A percentile compares a stretch with the other conserved stretches of the same genome.
These are phyloP conservation scores for Umbelopsis sp. DNA, from an alignment of 371 early-diverging fungal species.

Conservation along the genomic window DNA sequence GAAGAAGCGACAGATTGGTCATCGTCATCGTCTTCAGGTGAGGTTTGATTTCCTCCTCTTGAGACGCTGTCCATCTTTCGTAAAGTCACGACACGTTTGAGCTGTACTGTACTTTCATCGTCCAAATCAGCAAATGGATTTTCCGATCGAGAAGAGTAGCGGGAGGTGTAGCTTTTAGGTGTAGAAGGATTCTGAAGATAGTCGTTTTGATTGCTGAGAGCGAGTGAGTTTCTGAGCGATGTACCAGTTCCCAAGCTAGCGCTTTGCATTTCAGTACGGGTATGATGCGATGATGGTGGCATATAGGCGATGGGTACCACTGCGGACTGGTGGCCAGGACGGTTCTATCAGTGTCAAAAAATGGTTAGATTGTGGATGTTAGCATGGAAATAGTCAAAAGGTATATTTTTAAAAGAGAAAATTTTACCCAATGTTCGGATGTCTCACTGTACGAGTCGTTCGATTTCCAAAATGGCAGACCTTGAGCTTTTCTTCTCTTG, in stretches of 20 bases:
- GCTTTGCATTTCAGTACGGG: not conserved
- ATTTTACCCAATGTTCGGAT: not conserved
- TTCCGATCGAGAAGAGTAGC: not conserved
- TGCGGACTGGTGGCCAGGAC: slow-evolving; percentile 37
- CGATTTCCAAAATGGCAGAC: slow-evolving; percentile 16
- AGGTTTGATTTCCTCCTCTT: not conserved
- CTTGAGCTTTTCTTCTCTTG: slow-evolving; percentile 28
- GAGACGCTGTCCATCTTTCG: not conserved
- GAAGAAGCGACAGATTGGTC: slow-evolving; percentile 10
- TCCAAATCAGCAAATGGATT: slow-evolving; percentile 28
- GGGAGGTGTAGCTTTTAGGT: not conserved
- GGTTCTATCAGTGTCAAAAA: not conserved
- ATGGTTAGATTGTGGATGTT: not conserved
- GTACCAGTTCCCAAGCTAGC: not conserved
- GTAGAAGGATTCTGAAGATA: slow-evolving; percentile 10
- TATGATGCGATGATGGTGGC: slow-evolving; percentile 32
- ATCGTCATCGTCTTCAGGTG: slow-evolving; percentile 22
- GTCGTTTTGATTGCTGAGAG: slow-evolving; percentile 6
- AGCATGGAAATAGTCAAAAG: not conserved
- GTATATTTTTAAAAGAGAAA: not conserved
- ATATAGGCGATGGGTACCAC: slow-evolving; percentile 53
- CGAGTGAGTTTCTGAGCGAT: not conserved
- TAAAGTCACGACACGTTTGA: slow-evolving; percentile 12
- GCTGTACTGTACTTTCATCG: slow-evolving; percentile 18
- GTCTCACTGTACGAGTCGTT: not conserved